Evolutionary conservation across 176 grass and related monocot genomes (phyloP).

Genomic region (Dendrocalamus sinicus): DNA sequence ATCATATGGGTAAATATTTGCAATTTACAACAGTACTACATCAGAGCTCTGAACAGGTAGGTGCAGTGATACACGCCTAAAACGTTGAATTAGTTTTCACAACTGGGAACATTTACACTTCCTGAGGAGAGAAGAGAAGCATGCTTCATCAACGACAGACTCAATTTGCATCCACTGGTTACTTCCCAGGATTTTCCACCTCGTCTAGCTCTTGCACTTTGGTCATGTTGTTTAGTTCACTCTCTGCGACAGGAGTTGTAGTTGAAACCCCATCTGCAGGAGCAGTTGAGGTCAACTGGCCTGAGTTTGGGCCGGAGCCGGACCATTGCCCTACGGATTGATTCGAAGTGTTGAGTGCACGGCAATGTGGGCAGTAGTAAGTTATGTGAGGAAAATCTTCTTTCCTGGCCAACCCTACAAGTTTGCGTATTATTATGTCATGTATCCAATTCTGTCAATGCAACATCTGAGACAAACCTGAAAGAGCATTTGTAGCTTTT

Average conservation of each 20-base stretch:
- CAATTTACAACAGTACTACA: background rate
- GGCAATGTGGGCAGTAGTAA: conserved; percentile 91
- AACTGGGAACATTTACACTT: background rate
- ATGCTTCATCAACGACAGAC: background rate
- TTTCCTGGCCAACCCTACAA: conserved; percentile 82
- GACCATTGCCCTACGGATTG: conserved; percentile 49
- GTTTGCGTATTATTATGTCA: conserved; percentile 1
- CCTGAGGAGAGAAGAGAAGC: background rate
- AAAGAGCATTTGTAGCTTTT: background rate
- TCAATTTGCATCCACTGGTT: conserved; percentile 37
- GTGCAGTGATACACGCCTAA: background rate
- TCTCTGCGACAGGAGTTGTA: conserved; percentile 38
- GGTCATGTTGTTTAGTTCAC: conserved; percentile 53
- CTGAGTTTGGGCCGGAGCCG: conserved; percentile 44
- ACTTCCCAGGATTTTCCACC: conserved; percentile 46
- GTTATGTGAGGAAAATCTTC: conserved; percentile 85
- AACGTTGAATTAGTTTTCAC: background rate
- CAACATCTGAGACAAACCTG: background rate
- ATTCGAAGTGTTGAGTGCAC: conserved; percentile 67
- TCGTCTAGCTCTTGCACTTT: conserved; percentile 44
- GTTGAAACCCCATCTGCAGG: conserved; percentile 44
- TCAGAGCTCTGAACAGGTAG: background rate
- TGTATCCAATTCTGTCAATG: background rate
- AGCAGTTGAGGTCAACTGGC: conserved; percentile 47
- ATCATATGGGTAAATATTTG: background rate